Conservation (phyloP, 352 stramenopile genomes). For the Globisporangium orthogonon region DNA sequence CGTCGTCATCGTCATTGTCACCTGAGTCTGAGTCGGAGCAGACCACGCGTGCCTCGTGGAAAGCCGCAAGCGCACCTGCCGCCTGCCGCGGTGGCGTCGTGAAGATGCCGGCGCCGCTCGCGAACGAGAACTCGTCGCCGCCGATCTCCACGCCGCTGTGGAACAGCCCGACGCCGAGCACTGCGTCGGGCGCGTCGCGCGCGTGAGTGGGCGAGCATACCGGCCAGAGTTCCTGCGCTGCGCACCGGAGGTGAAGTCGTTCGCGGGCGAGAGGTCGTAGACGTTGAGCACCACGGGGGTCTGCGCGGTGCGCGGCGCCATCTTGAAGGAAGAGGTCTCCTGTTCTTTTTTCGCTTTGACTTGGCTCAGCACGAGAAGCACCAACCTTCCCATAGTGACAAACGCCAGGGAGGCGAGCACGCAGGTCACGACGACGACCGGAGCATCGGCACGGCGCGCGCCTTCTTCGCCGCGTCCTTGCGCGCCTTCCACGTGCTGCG, state of each 20-base stretch:
- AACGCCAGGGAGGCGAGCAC: not conserved
- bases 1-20: too few relatives aligned
- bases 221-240: too few relatives aligned
- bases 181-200: constrained; percentile 10
- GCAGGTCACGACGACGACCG: too few relatives aligned
- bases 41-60: too few relatives aligned
- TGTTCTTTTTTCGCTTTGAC: constrained; percentile 18
- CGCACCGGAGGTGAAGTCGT: constrained; percentile 79
- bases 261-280: constrained; percentile 90
- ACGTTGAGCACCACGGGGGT: constrained; percentile 87
- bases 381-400: not conserved
- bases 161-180: constrained; percentile 86
- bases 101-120: constrained; percentile 88
- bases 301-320: constrained; percentile 36
- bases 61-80: constrained; percentile 26
- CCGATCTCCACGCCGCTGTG: constrained; percentile 91
- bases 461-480: constrained; percentile 61
- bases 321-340: constrained; percentile 6
- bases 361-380: constrained; percentile 7
- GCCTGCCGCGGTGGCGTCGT: constrained; percentile 59
- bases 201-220: not conserved
- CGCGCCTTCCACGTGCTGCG: constrained; percentile 63
- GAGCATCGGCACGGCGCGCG: constrained; percentile 9
- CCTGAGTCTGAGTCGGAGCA: too few relatives aligned
- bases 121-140: constrained; percentile 91